phyloP scores from a whole-genome alignment of 2,329 filamentous ascomycete species.

The Monosporascus sp. region DNA sequence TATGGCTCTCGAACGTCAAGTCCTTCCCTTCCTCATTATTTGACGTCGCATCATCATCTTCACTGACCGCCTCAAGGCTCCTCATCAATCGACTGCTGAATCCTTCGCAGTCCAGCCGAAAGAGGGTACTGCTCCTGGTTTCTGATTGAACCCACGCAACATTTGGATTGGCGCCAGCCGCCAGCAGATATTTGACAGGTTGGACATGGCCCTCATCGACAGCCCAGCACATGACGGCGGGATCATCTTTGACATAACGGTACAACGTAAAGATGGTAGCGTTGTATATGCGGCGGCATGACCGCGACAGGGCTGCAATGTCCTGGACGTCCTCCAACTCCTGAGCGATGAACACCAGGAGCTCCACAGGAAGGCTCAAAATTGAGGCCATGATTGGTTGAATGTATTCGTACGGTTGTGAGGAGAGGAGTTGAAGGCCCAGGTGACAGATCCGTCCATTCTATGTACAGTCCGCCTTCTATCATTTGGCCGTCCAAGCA shows the following conservation, averaged over 20 bases:
- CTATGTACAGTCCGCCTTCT: too few relatives aligned
- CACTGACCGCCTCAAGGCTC: background rate
- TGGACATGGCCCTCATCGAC: constrained; percentile 7
- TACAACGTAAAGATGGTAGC: constrained; percentile 9
- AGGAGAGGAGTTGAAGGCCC: too few relatives aligned
- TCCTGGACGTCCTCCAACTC: constrained; percentile 4
- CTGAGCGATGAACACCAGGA: constrained; percentile 4
- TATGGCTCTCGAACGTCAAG: background rate
- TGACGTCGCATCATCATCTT: background rate
- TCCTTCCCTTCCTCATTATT: background rate
- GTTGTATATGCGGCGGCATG: constrained; percentile 10
- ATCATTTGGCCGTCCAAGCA: too few relatives aligned
- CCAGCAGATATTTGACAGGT: constrained; percentile 9
- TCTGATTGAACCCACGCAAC: background rate
- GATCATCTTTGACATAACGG: constrained; percentile 6
- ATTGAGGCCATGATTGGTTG: constrained; percentile 7
- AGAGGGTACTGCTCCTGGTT: background rate
- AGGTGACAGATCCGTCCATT: too few relatives aligned
- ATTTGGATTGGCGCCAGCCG: constrained; percentile 14
- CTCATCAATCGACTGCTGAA: background rate
- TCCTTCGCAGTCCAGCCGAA: too few relatives aligned
- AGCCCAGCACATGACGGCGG: constrained; percentile 11
- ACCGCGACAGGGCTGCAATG: constrained; percentile 12
- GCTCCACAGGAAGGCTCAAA: constrained; percentile 13
- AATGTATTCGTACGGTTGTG: too few relatives aligned